These are phyloP conservation scores for Aspergillus flavus DNA, from an alignment of 2,329 filamentous ascomycete species.

Conservation along the genomic window DNA sequence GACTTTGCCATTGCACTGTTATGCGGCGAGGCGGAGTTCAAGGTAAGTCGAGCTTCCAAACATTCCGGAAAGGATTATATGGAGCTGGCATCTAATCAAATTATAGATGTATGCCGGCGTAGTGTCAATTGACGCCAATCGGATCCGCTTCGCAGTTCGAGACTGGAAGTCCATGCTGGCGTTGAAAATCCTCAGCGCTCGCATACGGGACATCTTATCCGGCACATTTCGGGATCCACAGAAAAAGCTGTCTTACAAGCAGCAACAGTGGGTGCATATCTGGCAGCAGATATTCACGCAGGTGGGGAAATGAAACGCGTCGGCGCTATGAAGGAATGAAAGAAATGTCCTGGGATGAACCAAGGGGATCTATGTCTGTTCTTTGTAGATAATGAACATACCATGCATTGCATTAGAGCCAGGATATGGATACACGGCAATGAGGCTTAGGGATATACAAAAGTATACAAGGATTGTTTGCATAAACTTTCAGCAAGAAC, in stretches of 20 bases:
- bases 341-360: neutral
- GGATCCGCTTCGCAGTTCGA: conserved; percentile 76
- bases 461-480: neutral
- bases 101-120: conserved; percentile 80
- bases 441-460: neutral
- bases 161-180: conserved; percentile 92
- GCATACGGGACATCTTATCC: conserved; percentile 74
- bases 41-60: conserved; percentile 53
- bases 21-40: conserved; percentile 86
- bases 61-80: neutral
- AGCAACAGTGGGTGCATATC: conserved; percentile 72
- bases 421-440: neutral
- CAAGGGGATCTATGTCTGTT: neutral
- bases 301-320: conserved; percentile 26
- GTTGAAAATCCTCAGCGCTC: conserved; percentile 76
- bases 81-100: neutral
- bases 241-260: conserved; percentile 56
- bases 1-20: conserved; percentile 81
- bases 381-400: neutral
- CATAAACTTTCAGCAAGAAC: neutral
- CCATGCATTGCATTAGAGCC: neutral
- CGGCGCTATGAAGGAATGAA: neutral
- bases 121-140: conserved; percentile 82
- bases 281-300: conserved; percentile 70
- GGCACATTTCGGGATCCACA: conserved; percentile 61